Evolutionary conservation across 1,284 basidiomycete genomes (phyloP).

Genomic region (Melampsora abietis-canadensis): DNA sequence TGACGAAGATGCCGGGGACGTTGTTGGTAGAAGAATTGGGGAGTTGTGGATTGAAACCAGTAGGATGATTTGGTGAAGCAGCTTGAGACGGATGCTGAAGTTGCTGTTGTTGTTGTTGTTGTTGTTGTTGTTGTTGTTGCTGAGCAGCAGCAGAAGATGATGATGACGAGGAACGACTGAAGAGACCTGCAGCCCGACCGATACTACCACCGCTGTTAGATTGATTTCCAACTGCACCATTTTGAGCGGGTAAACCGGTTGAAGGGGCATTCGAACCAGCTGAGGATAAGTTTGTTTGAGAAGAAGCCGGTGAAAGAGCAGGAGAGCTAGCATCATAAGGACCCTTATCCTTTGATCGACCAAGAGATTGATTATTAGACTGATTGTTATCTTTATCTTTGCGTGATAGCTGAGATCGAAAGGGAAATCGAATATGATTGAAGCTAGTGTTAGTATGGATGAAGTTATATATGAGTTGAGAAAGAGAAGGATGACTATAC

Average conservation of each 20-base stretch:
- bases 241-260: neutral
- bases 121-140: neutral
- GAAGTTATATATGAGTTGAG: neutral
- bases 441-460: neutral
- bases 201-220: slow-evolving; percentile 5
- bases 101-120: slow-evolving; percentile 2
- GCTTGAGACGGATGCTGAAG: neutral
- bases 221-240: neutral
- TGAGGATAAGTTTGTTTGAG: slow-evolving; percentile 18
- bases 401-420: slow-evolving; percentile 24
- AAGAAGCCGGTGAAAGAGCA: slow-evolving; percentile 15
- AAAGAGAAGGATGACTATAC: neutral
- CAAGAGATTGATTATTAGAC: neutral
- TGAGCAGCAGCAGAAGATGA: neutral
- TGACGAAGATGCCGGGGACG: slow-evolving; percentile 41
- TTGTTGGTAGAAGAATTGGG: neutral
- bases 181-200: slow-evolving; percentile 5
- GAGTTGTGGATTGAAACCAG: neutral
- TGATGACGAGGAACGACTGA: slow-evolving; percentile 13
- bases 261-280: slow-evolving; percentile 1
- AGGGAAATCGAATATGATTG: neutral
- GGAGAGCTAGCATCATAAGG: slow-evolving; percentile 9
- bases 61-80: neutral
- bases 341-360: slow-evolving; percentile 17
- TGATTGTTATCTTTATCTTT: slow-evolving; percentile 34